Evolutionary conservation across 176 grass and related monocot genomes (phyloP), one percentile per base, ranked within the genome.

Genomic region (Puya raimondii): DNA sequence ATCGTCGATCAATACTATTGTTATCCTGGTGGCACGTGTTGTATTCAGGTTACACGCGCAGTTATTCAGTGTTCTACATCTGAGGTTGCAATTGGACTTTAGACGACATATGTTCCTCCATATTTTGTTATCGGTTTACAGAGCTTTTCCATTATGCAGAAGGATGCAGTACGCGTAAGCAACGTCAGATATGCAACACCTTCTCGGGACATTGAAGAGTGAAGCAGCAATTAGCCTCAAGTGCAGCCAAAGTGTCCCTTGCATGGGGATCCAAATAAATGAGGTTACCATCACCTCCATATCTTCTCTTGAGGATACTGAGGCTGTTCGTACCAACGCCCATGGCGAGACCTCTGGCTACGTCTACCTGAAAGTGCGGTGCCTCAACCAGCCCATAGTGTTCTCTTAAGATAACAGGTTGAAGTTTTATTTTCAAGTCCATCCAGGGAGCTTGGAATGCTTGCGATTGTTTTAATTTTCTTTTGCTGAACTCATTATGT

Each of bases 1-100:
- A 0, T 85, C 53, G 87, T 96, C 2, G 73, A 96, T 53, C 91
- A 96, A 68, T 81, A 74, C 68, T 96, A 96, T 1, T 76, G 81
- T 48, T 63, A 47, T 47, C 67, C 77, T 4, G 25, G 25, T 1
- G 25, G 25, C 25, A 26, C 25, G 25, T 26, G 25, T 26, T 26
- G 25, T 2, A 26, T 26, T 26, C 25, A 26, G 25, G 25, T 2
- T 26, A 26, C 25, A 26, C 1, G 25, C 25, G 25, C 25, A 26
- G 25, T 26, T 26, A 2, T 26, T 26, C 25, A 26, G 1, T 2
- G 25, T 26, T 26, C 25, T 26, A 2, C 25, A 26, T 26, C 25
- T 26, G 25, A 1, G 25, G 25, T 64, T 49, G 0, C 5, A 33
- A 33, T 33, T 33, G 29, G 29, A 5, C 33, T 42, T 5, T 42